Evolutionary conservation across 805 yeast species (phyloP), one percentile per base, ranked within the genome.

Genomic region (Wickerhamiella domercqiae): DNA sequence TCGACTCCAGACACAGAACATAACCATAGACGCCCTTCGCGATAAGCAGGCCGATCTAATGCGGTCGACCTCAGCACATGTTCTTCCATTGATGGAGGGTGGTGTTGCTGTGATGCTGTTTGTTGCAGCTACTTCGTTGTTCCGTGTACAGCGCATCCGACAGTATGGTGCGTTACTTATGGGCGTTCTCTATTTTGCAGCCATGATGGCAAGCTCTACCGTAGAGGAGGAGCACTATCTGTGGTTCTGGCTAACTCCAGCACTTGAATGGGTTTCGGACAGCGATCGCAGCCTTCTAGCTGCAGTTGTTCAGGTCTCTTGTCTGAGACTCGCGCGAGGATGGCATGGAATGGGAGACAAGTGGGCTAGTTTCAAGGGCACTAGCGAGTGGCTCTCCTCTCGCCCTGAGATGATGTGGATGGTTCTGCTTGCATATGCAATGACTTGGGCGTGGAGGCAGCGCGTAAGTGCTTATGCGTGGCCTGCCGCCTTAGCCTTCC

Each of bases 211-310:
- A 7, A 82, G 93, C 42, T 86, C 94, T 20, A 64, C 86, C 40
- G 78, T 90, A 14, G 98, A 90, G 51, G 98, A 90, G 55, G 98
- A 90, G 52, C 93, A 90, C 52, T 95, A 86, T 52, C 56, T 86
- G 14, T 90, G 98, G 98, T 90, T 93, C 81, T 79, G 82, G 75
- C 60, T 69, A 17, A 53, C 69, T 0, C 62, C 70, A 0, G 64
- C 67, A 7, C 7, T 45, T 0, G 45, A 47, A n/a, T 42, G 36
- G 22, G 35, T 5, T 21, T 21, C 5, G 5, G 28, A 11, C 15
- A 14, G 15, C n/a, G 21, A 13, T 11, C 19, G 17, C 2, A 20
- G 5, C 3, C 28, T 7, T n/a, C 34, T 35, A 17, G 17, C 38
- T 5, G 17, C 22, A 2, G 14, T 52, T 44, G 40, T 40, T 37